Evolutionary conservation across 2,329 filamentous ascomycete genomes (phyloP).

Genomic region (Clarireedia paspali): DNA sequence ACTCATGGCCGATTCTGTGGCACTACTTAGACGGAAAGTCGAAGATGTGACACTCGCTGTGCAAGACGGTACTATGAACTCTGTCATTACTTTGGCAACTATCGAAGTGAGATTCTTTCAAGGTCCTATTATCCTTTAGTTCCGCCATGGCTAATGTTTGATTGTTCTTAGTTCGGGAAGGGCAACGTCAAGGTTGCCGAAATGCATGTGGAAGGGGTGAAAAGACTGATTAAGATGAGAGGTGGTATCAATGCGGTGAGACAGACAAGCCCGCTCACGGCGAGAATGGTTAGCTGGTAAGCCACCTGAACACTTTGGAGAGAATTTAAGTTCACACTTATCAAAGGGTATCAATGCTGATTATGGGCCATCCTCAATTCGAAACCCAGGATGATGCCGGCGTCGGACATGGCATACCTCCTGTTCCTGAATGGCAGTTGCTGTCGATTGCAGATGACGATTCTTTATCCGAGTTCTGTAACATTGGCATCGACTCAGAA

Average conservation of each 20-base stretch:
- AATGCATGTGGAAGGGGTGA: constrained; percentile 21
- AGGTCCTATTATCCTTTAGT: no score
- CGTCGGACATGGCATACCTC: constrained; percentile 40
- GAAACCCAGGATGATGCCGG: constrained; percentile 41
- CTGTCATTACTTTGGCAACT: no score
- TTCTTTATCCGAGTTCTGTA: no score
- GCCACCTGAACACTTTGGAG: constrained; percentile 3
- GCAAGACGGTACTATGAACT: constrained; percentile 40
- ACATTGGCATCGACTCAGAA: no score
- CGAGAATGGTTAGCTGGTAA: constrained; percentile 23
- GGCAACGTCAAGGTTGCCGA: constrained; percentile 33
- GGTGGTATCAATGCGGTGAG: constrained; percentile 16
- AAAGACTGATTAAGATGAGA: constrained; percentile 18
- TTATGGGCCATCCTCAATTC: constrained; percentile 46
- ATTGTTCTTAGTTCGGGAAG: no score
- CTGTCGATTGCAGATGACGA: background rate
- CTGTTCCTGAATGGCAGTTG: constrained; percentile 39
- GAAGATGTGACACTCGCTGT: constrained; percentile 38
- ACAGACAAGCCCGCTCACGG: constrained; percentile 18
- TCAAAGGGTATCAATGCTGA: constrained; percentile 48
- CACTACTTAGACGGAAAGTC: constrained; percentile 43
- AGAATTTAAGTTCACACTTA: no score
- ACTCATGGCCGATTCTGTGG: constrained; percentile 49
- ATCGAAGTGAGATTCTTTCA: no score
- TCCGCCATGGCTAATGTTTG: no score